Percentiles rank a stretch among this genome's conserved stretches.
These are phyloP conservation scores for Globisporangium mamillatum DNA, from an alignment of 352 stramenopile genomes.

Conservation along the genomic window DNA sequence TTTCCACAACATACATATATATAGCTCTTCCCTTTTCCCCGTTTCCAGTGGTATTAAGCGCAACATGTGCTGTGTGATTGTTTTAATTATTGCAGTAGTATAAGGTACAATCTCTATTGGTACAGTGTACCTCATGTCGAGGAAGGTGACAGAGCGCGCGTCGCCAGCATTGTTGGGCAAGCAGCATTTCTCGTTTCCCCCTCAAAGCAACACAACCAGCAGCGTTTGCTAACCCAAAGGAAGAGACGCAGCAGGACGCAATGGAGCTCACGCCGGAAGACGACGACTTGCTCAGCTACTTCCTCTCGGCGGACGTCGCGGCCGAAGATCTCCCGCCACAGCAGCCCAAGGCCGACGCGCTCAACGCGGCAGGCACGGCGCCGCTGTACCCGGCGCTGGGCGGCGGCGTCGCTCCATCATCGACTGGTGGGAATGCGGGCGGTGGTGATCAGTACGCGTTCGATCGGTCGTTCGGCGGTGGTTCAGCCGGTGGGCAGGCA, in stretches of 20 bases:
- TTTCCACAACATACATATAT: no score
- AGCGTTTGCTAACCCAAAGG: background rate
- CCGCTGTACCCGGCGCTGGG: conserved; percentile 10
- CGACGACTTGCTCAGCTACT: conserved; percentile 87
- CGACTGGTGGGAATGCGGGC: background rate
- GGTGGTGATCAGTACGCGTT: conserved; percentile 34
- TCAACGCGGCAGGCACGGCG: conserved; percentile 8
- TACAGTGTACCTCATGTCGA: background rate
- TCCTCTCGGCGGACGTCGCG: conserved; percentile 73
- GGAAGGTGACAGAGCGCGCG: conserved; percentile 20
- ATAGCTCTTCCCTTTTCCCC: no score
- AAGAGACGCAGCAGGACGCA: background rate
- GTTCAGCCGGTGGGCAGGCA: conserved; percentile 8
- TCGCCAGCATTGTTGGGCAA: conserved; percentile 26
- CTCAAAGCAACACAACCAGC: background rate
- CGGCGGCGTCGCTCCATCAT: background rate
- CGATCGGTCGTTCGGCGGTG: conserved; percentile 34
- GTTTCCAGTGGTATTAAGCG: no score
- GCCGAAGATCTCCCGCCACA: conserved; percentile 43
- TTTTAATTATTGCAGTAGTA: no score
- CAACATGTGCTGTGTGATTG: no score
- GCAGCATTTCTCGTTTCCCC: conserved; percentile 5
- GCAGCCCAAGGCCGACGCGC: conserved; percentile 24
- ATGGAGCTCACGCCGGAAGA: conserved; percentile 86
- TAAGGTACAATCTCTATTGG: no score